phyloP scores from a whole-genome alignment of 2,329 filamentous ascomycete species.

The Trichophyton verrucosum region DNA sequence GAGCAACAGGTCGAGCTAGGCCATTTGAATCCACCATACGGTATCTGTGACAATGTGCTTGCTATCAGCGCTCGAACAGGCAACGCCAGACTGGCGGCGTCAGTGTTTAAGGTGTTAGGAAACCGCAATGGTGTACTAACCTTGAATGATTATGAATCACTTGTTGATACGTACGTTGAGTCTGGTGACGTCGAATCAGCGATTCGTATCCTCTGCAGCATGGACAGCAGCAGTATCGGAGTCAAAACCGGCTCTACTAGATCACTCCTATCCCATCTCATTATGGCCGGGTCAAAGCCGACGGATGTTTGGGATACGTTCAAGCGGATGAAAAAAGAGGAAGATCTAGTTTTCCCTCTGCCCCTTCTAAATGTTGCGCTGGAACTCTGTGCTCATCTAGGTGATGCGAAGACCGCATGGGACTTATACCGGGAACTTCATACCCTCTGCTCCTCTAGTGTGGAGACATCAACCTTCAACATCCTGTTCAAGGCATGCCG shows the following conservation, averaged over 20 bases:
- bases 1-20: slow-evolving; percentile 46
- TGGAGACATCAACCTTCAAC: slow-evolving; percentile 45
- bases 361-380: slow-evolving; percentile 38
- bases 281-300: slow-evolving; percentile 33
- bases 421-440: slow-evolving; percentile 51
- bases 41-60: slow-evolving; percentile 56
- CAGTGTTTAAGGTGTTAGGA: slow-evolving; percentile 55
- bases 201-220: slow-evolving; percentile 59
- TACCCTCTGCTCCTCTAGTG: slow-evolving; percentile 35
- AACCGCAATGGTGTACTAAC: slow-evolving; percentile 44
- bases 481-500: slow-evolving; percentile 42
- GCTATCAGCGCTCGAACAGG: slow-evolving; percentile 57
- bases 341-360: slow-evolving; percentile 39
- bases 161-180: slow-evolving; percentile 57
- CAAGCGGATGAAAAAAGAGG: slow-evolving; percentile 38
- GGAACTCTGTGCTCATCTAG: slow-evolving; percentile 37
- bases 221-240: slow-evolving; percentile 51
- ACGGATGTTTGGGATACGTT: slow-evolving; percentile 46
- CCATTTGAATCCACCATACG: slow-evolving; percentile 51
- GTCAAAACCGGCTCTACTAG: slow-evolving; percentile 50
- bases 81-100: slow-evolving; percentile 56
- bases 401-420: slow-evolving; percentile 40
- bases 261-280: slow-evolving; percentile 48
- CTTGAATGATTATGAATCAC: slow-evolving; percentile 63
- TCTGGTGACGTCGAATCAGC: slow-evolving; percentile 52